Percentiles rank a stretch among this genome's conserved stretches.
Evolutionary conservation across 2,329 filamentous ascomycete species (phyloP).

Genomic region (Leptographium lundbergii): DNA sequence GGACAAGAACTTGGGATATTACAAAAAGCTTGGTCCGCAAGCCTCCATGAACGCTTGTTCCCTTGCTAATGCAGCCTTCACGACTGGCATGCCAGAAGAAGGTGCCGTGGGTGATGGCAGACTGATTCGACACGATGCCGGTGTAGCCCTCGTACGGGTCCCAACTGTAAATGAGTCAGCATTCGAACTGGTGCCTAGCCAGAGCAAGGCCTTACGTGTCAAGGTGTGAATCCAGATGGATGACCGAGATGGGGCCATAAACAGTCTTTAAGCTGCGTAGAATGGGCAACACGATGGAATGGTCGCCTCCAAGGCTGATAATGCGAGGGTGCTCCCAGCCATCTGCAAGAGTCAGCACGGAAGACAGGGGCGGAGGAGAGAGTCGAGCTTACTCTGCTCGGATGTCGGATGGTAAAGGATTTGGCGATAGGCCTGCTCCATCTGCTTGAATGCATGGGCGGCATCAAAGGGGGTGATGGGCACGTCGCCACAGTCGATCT

Average conservation of each 20-base stretch:
- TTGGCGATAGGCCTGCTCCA: slow-evolving; percentile 11
- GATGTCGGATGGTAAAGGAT: slow-evolving; percentile 6
- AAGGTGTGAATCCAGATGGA: slow-evolving; percentile 20
- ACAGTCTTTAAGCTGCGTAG: slow-evolving; percentile 15
- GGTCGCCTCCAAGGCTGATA: slow-evolving; percentile 17
- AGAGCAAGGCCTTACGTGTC: slow-evolving; percentile 7
- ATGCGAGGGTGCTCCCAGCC: slow-evolving; percentile 9
- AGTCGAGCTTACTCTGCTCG: not conserved
- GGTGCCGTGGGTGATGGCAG: slow-evolving; percentile 72
- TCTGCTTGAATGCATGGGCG: slow-evolving; percentile 13
- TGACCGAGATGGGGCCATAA: slow-evolving; percentile 18
- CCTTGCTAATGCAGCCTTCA: slow-evolving; percentile 71
- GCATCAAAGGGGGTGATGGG: slow-evolving; percentile 13
- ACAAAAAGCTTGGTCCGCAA: slow-evolving; percentile 6
- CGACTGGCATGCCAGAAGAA: slow-evolving; percentile 75
- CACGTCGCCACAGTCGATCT: slow-evolving; percentile 13
- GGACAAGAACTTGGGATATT: not conserved
- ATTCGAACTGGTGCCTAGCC: not conserved
- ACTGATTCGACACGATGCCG: slow-evolving; percentile 61
- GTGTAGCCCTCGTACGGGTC: slow-evolving; percentile 54
- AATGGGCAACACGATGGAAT: slow-evolving; percentile 18
- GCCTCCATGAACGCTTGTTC: slow-evolving; percentile 34
- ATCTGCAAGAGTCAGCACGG: not conserved
- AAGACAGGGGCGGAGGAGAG: not conserved
- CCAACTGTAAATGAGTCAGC: slow-evolving; percentile 1